Evolutionary conservation across 2,329 filamentous ascomycete species (phyloP), one percentile per base, ranked within the genome.

Genomic region (Arthrocladium fulminans): DNA sequence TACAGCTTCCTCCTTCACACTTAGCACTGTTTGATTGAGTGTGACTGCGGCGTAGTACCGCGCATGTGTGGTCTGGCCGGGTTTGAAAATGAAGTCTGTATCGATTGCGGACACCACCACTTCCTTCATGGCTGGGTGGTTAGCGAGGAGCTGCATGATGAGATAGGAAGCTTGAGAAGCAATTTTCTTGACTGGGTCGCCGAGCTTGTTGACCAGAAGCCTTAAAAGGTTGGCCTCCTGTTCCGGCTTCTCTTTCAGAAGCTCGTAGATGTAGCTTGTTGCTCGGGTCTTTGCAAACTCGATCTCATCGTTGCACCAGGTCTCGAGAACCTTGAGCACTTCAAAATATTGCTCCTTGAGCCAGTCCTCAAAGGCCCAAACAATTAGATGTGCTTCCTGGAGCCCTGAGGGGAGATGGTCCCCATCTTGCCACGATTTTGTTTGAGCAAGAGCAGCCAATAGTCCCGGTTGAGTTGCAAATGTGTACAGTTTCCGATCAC

Each of bases 11-110:
- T 97, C 90, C 59, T 84, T 92, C 47, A 71, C 78, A 65, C 86
- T 94, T 43, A 98, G 69, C 43, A 97, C 89, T 0, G 90, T 97
- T 68, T 98, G 94, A 64, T 98, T 98, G 43, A 98, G 74, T 0
- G 92, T 97, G 64, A 96, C 96, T 64, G 95, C 83, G 27, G 88
- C 89, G 66, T 95, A 96, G 68, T 98, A 98, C 63, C 87, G 94
- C 34, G 90, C 87, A 58, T 94, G 86, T 29, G 84, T 74, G 60
- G 81, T 90, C 66, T 97, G 92, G 9, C 87, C 86, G 0, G 89
- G 86, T 45, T 88, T 81, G 63, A 96, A 84, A 19, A 98, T 71
- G 40, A 94, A 77, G 58, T 97, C 90, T 47, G 85, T 82, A 65
- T 98, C 90, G 37, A 98, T 81, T 8, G 82, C 80, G 53, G 80